Conservation (phyloP, 192 early-diverging fungal genomes). For the Coemansia sp. region DNA sequence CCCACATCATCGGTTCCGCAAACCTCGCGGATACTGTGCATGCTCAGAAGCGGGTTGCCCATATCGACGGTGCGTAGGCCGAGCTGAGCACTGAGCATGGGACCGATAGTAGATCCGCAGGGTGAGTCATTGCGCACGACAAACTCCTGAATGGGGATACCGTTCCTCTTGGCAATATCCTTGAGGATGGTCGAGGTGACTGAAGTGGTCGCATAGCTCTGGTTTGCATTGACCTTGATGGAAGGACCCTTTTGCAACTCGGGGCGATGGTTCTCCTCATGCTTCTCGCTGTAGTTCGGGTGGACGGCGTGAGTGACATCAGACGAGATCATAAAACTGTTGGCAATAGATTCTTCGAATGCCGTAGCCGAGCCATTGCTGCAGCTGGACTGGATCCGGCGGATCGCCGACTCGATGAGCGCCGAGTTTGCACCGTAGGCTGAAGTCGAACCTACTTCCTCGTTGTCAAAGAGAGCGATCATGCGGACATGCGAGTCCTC, state of each 20-base stretch:
- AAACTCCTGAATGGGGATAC: constrained; percentile 88
- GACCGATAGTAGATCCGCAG: constrained; percentile 97
- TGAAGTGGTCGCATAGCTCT: constrained; percentile 82
- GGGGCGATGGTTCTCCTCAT: constrained; percentile 94
- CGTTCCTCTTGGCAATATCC: constrained; percentile 76
- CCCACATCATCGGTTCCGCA: constrained; percentile 89
- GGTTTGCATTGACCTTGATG: constrained; percentile 97
- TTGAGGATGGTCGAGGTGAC: constrained; percentile 74
- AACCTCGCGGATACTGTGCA: constrained; percentile 96
- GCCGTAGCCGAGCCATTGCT: constrained; percentile 51
- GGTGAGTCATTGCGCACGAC: constrained; percentile 92
- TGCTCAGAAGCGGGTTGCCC: constrained; percentile 93
- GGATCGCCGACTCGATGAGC: constrained; percentile 74
- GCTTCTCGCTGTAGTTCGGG: constrained; percentile 90
- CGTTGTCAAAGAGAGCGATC: constrained; percentile 95
- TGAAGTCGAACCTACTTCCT: constrained; percentile 92
- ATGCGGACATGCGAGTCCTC: constrained; percentile 71
- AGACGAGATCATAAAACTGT: constrained; percentile 86
- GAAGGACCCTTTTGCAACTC: constrained; percentile 92
- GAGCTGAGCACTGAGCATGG: constrained; percentile 92
- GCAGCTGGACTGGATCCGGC: constrained; percentile 63
- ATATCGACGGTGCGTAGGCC: constrained; percentile 97
- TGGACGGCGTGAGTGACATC: constrained; percentile 95
- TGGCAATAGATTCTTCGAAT: constrained; percentile 86
- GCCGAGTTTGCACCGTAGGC: constrained; percentile 96